Percentiles rank a stretch among this genome's conserved stretches.
Conservation (phyloP, 805 yeast genomes). For the Barnettozyma populi region DNA sequence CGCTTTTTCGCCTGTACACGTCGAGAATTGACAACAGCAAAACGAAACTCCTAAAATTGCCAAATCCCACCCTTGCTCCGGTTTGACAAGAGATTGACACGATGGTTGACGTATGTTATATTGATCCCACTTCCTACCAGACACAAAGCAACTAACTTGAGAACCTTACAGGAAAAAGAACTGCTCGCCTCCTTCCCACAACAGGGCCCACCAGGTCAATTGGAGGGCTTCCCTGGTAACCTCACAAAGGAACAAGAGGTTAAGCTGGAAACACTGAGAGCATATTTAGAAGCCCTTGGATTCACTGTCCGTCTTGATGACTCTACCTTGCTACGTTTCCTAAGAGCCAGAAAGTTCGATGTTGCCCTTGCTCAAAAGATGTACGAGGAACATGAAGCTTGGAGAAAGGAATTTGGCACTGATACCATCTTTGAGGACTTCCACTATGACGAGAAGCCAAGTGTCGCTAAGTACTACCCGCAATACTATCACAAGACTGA, state of each 20-base stretch:
- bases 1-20: neutral
- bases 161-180: neutral
- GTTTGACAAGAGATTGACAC: neutral
- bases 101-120: neutral
- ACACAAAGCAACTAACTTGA: neutral
- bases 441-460: conserved; percentile 87
- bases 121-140: neutral
- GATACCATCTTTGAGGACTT: conserved; percentile 84
- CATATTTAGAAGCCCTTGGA: conserved; percentile 54
- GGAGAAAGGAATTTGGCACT: conserved; percentile 86
- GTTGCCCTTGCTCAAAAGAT: conserved; percentile 70
- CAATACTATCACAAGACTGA: conserved; percentile 97
- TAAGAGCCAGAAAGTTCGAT: conserved; percentile 94
- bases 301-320: conserved; percentile 80
- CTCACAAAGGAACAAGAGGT: conserved; percentile 63
- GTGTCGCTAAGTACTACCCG: conserved; percentile 86
- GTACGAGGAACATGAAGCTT: conserved; percentile 82
- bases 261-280: conserved; percentile 53
- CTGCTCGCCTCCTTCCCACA: conserved; percentile 57
- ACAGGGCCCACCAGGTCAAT: conserved; percentile 51
- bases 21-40: neutral
- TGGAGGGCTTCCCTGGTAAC: conserved; percentile 79
- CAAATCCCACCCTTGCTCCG: neutral
- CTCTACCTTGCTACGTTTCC: conserved; percentile 75
- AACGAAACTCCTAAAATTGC: neutral